A percentile compares a stretch with the other conserved stretches of the same genome.
phyloP scores from a whole-genome alignment of 176 grass and related monocot genomes.

The Microstegium vimineum region DNA sequence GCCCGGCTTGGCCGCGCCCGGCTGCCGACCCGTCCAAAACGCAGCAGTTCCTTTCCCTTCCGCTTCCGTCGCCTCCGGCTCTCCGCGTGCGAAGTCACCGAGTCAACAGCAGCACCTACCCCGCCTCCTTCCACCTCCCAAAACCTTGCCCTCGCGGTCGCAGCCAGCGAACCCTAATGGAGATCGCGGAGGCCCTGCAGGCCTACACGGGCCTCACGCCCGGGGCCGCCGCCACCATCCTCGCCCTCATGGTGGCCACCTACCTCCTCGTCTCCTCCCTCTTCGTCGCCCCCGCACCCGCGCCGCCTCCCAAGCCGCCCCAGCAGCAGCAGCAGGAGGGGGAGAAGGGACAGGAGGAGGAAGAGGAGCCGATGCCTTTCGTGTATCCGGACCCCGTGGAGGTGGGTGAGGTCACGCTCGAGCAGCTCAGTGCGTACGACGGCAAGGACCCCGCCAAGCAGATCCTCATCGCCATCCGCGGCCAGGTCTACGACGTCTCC shows the following conservation, averaged over 20 bases:
- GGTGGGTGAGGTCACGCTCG: constrained; percentile 73
- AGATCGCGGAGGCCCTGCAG: constrained; percentile 49
- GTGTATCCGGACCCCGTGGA: constrained; percentile 48
- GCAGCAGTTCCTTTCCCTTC: not conserved
- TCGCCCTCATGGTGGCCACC: constrained; percentile 69
- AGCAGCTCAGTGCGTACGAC: constrained; percentile 71
- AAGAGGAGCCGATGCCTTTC: constrained; percentile 22
- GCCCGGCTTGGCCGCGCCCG: no score
- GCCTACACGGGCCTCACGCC: constrained; percentile 83
- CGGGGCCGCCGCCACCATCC: constrained; percentile 71
- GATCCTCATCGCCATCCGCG: constrained; percentile 82
- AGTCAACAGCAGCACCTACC: constrained; percentile 9
- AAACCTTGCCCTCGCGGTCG: not conserved
- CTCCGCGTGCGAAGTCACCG: not conserved
- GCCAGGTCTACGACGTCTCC: constrained; percentile 83
- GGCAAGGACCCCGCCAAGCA: constrained; percentile 73
- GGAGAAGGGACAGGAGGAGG: not conserved
- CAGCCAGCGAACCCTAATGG: constrained; percentile 23
- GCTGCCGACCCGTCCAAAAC: not conserved
- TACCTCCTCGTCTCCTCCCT: constrained; percentile 73
- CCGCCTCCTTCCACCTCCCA: not conserved
- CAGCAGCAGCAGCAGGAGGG: constrained; percentile 1
- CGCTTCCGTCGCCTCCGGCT: not conserved
- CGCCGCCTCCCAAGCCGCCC: not conserved
- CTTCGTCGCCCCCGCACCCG: constrained; percentile 48